These are phyloP conservation scores for Dactylonectria macrodidyma DNA, from an alignment of 2,329 filamentous ascomycete species.

Conservation along the genomic window DNA sequence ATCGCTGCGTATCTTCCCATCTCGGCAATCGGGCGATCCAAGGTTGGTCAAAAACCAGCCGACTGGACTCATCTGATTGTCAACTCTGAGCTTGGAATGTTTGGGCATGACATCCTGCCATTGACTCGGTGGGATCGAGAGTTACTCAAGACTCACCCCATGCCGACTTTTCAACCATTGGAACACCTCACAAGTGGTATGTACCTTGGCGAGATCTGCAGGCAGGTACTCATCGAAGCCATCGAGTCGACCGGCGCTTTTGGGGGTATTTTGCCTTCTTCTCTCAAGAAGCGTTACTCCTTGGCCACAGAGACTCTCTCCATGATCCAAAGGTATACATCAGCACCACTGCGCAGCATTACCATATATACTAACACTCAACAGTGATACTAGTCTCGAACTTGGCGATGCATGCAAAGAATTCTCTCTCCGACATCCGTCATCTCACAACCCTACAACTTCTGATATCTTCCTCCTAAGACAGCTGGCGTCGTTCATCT, in stretches of 20 bases:
- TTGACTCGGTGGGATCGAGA: constrained; percentile 73
- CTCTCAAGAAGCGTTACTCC: constrained; percentile 67
- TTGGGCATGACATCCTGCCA: constrained; percentile 71
- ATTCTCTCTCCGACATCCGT: constrained; percentile 67
- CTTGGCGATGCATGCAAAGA: constrained; percentile 61
- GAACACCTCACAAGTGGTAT: constrained; percentile 76
- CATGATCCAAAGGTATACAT: constrained; percentile 68
- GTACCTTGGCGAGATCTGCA: constrained; percentile 77
- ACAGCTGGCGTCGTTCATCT: constrained; percentile 67
- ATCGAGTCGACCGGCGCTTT: constrained; percentile 68
- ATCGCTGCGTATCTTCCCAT: constrained; percentile 76
- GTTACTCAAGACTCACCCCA: constrained; percentile 66
- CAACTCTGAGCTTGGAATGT: constrained; percentile 79
- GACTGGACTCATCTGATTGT: constrained; percentile 76
- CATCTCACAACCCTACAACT: constrained; percentile 55
- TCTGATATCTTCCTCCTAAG: constrained; percentile 68
- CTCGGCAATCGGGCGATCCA: constrained; percentile 65
- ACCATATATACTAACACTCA: constrained; percentile 38
- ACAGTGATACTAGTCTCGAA: constrained; percentile 61
- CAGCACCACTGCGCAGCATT: neutral
- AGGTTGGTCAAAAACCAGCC: constrained; percentile 70
- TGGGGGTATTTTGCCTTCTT: constrained; percentile 69
- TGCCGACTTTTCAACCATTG: constrained; percentile 73
- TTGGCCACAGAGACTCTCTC: constrained; percentile 74
- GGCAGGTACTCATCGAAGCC: constrained; percentile 71